Percentiles rank a stretch among this genome's conserved stretches.
Evolutionary conservation across 768 basidiomycete genomes (phyloP).

Genomic region (Cyclocybe cylindracea): DNA sequence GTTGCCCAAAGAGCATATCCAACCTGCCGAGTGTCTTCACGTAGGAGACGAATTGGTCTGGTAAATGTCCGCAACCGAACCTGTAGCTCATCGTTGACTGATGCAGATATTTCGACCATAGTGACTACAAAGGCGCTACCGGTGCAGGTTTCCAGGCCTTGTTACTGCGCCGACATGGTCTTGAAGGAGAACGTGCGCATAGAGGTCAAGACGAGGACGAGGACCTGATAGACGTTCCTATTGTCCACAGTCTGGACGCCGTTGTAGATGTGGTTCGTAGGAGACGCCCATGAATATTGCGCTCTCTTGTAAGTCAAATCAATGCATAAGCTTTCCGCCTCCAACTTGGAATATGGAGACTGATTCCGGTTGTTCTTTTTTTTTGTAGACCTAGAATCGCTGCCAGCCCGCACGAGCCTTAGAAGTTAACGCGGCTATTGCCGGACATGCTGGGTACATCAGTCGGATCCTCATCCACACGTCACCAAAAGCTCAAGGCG

Average conservation of each 20-base stretch:
- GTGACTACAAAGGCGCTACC: constrained; percentile 67
- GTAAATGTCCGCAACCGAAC: constrained; percentile 36
- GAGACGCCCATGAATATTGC: too few relatives aligned
- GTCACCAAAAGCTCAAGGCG: too few relatives aligned
- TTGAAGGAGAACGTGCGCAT: constrained; percentile 48
- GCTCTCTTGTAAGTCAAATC: too few relatives aligned
- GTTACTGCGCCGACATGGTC: constrained; percentile 52
- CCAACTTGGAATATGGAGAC: too few relatives aligned
- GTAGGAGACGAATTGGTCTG: constrained; percentile 74
- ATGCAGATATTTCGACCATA: constrained; percentile 24
- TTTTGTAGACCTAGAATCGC: too few relatives aligned
- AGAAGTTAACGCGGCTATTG: too few relatives aligned
- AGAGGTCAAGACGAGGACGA: constrained; percentile 43
- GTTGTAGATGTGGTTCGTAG: constrained; percentile 4
- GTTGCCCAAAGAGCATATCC: constrained; percentile 23
- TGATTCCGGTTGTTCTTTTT: too few relatives aligned
- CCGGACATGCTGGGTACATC: too few relatives aligned
- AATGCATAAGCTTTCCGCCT: too few relatives aligned
- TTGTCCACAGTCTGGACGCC: constrained; percentile 32
- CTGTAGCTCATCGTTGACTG: neutral
- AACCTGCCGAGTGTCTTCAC: constrained; percentile 54
- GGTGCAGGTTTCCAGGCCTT: constrained; percentile 57
- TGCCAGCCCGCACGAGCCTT: too few relatives aligned
- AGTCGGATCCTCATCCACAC: too few relatives aligned
- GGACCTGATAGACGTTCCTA: constrained; percentile 32